Evolutionary conservation across 495 filamentous ascomycete species (phyloP), one percentile per base, ranked within the genome.

Genomic region (Xylaria acuta): DNA sequence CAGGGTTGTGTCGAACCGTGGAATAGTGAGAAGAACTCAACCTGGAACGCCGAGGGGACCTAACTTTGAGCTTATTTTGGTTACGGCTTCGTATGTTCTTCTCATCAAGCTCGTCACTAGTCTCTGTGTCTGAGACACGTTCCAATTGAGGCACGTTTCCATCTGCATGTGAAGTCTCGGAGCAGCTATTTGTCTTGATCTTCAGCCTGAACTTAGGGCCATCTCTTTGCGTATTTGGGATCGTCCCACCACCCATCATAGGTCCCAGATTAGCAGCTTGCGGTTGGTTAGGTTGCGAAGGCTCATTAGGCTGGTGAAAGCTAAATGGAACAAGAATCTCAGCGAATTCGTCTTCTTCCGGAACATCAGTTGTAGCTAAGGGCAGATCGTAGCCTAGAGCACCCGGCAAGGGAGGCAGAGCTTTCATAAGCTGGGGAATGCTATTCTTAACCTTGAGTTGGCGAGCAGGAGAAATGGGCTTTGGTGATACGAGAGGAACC

Each of bases 351-450:
- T 69, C 71, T 47, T 74, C 77, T 45, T 76, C 69, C 32, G 66
- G 66, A 38, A 71, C 68, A 59, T 73, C 68, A 25, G 64, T 75
- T 43, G 76, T 63, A n/a, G 73, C 72, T 65, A 75, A 62, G 6
- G 75, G 64, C 8, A 70, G 51, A 30, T 71, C 43, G 67, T 78
- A 79, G 25, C 74, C 69, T n/a, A 76, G 64, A 66, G 74, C 70
- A 53, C 76, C 75, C 22, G 84, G 82, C 38, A 86, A 45, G 27
- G 83, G 77, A n/a, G 84, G 85, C 36, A 86, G 72, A 38, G 83
- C 80, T 71, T 87, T 86, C 84, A 87, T 86, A 49, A 87, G 75
- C 70, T 83, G 81, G 54, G 86, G 84, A 34, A 86, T 78, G 69
- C 85, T 87, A 71, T 84, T 84, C 72, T 85, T 85, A 64, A 86